Conservation (phyloP, 768 basidiomycete species). For the Leccinum sublutescens region DNA sequence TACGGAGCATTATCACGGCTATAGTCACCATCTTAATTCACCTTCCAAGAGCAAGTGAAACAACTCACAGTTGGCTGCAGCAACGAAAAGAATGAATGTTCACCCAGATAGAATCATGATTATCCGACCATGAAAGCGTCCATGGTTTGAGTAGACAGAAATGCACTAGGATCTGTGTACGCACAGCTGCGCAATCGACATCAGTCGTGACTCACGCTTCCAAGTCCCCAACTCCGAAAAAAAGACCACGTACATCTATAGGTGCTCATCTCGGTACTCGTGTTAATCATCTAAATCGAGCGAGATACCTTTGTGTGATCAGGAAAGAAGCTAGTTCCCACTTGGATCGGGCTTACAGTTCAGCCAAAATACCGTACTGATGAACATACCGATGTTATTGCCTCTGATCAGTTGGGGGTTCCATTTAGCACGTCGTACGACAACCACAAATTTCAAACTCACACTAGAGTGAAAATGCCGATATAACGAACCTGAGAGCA, state of each 20-base stretch:
- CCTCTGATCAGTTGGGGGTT: background rate
- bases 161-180: background rate
- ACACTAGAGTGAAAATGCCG: slow-evolving; percentile 3
- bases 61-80: slow-evolving; percentile 8
- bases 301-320: background rate
- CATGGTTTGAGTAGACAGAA: background rate
- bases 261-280: background rate
- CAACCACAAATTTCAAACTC: background rate
- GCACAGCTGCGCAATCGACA: background rate
- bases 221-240: too few relatives aligned
- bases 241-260: slow-evolving; percentile 3
- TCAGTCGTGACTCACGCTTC: background rate
- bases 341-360: background rate
- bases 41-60: too few relatives aligned
- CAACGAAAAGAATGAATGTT: background rate
- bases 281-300: background rate
- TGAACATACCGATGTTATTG: background rate
- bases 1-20: slow-evolving; percentile 5
- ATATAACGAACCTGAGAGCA: slow-evolving; percentile 10
- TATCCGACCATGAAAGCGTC: background rate
- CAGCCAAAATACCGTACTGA: background rate
- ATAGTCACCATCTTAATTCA: background rate
- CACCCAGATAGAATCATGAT: background rate
- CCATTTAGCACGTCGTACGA: background rate
- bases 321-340: slow-evolving; percentile 3